Evolutionary conservation across 2,329 filamentous ascomycete species (phyloP).

Genomic region (Fusarium foetens): DNA sequence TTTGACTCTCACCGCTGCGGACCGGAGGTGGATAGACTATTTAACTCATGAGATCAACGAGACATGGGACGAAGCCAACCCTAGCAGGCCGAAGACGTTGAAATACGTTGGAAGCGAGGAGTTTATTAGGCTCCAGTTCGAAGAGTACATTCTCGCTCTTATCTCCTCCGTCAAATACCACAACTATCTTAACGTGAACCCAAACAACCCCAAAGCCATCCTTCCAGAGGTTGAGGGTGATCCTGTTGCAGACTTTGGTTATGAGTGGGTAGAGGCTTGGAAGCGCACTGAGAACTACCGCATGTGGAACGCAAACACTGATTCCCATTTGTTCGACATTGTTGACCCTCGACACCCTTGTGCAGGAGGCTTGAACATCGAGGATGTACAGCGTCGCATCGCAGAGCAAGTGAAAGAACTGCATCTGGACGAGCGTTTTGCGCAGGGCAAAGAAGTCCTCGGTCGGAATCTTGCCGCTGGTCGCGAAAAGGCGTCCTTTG

Average conservation of each 20-base stretch:
- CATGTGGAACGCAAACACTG: conserved; percentile 83
- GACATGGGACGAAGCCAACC: conserved; percentile 95
- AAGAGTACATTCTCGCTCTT: conserved; percentile 92
- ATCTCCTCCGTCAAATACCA: conserved; percentile 92
- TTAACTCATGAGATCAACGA: conserved; percentile 93
- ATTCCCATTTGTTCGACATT: conserved; percentile 92
- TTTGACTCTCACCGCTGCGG: conserved; percentile 82
- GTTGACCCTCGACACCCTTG: conserved; percentile 93
- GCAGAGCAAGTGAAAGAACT: conserved; percentile 93
- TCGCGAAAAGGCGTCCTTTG: conserved; percentile 84
- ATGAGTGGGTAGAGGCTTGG: conserved; percentile 90
- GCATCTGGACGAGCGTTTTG: conserved; percentile 90
- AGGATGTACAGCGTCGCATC: conserved; percentile 91
- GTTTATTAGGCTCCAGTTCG: conserved; percentile 96
- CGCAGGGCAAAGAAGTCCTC: conserved; percentile 83
- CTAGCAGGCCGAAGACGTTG: conserved; percentile 89
- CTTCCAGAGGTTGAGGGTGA: conserved; percentile 81
- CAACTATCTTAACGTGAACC: conserved; percentile 72
- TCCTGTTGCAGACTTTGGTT: conserved; percentile 83
- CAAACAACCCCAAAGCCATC: conserved; percentile 74
- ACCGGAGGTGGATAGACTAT: conserved; percentile 96
- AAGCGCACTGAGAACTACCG: conserved; percentile 88
- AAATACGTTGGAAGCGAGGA: conserved; percentile 96
- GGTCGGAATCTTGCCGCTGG: conserved; percentile 91
- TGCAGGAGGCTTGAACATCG: conserved; percentile 90